Conservation (phyloP, 805 yeast species). For the Starmera dryadoides region DNA sequence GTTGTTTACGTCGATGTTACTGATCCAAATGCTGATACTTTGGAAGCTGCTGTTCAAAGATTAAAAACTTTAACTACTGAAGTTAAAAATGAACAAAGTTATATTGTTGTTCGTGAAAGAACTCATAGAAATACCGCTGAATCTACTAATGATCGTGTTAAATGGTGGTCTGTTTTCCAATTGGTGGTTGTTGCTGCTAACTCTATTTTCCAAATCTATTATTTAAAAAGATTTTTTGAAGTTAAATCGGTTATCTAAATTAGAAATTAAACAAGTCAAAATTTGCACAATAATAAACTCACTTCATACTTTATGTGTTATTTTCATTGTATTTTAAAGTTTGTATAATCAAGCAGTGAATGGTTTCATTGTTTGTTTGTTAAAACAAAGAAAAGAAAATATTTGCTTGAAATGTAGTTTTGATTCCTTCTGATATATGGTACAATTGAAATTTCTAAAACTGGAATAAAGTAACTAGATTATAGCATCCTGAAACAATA, state of each 20-base stretch:
- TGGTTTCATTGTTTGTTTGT: too few species aligned
- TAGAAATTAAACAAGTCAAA: not conserved
- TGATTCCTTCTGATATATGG: too few species aligned
- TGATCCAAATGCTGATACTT: constrained; percentile 66
- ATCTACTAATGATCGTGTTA: constrained; percentile 92
- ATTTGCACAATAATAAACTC: too few species aligned
- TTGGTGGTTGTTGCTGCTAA: constrained; percentile 76
- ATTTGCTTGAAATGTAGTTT: too few species aligned
- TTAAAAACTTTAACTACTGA: constrained; percentile 72
- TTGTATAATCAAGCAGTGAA: too few species aligned
- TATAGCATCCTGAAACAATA: too few species aligned
- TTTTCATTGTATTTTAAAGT: too few species aligned
- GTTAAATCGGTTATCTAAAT: constrained; percentile 78
- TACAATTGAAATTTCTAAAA: too few species aligned
- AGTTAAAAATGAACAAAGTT: constrained; percentile 85
- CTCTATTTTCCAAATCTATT: constrained; percentile 89
- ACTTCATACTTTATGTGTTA: too few species aligned
- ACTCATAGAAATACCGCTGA: constrained; percentile 98
- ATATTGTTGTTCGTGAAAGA: constrained; percentile 92
- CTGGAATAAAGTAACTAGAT: too few species aligned
- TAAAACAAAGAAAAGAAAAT: too few species aligned
- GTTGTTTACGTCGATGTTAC: constrained; percentile 78
- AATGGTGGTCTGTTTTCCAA: constrained; percentile 97
- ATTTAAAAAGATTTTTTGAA: constrained; percentile 91
- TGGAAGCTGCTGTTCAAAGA: constrained; percentile 78